Base-by-base conservation (phyloP, 1,284 basidiomycete species). In the Pascua guehoae region DNA sequence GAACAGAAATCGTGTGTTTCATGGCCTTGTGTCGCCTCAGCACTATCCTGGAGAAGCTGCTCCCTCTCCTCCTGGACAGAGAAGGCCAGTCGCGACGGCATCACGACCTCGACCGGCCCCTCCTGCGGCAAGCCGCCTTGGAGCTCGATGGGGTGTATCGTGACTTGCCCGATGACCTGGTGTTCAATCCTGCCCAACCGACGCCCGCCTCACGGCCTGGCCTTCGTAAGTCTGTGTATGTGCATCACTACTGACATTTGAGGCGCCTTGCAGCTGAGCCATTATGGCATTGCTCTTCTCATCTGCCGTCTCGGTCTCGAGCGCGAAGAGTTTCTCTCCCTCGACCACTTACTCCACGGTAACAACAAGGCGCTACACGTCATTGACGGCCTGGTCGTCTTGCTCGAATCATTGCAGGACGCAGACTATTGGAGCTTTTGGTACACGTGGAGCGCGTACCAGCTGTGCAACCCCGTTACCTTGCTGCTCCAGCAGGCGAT, bases 241-340 rank as follows among this genome's bases (percentile, higher is more conserved):
- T 3, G 24, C 24, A 32, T 32, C 24, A 32, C 41, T 43, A 32
- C 41, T 43, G 12, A 49, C 24, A 7, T 3, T 32, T 5, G 17
- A 58, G 51, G 60, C 2, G 56, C 60, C 0, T 49, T 62, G 4
- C 61, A 62, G 37, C 57, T 62, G 9, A 46, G 54, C 1, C 61
- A 62, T 39, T 37, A 54, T 11, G 61, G 61, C 12, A 24, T 62
- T n/a, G 51, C 54, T 9, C 44, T 57, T 1, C 45, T 63, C 12
- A 60, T 60, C 50, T 58, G 57, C 47, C 61, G 61, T 5, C 48
- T 63, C 4, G 61, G 61, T 2, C 55, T 60, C 1, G 61, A 60
- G 37, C 55, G 56, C 24, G 61, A 60, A n/a, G 57, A 63, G 44
- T 57, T 60, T 46, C 16, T 43, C 8, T 48, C 52, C 2, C 45